Base-by-base conservation (phyloP, 208 protist genomes). In the Naegleria gruberi region DNA sequence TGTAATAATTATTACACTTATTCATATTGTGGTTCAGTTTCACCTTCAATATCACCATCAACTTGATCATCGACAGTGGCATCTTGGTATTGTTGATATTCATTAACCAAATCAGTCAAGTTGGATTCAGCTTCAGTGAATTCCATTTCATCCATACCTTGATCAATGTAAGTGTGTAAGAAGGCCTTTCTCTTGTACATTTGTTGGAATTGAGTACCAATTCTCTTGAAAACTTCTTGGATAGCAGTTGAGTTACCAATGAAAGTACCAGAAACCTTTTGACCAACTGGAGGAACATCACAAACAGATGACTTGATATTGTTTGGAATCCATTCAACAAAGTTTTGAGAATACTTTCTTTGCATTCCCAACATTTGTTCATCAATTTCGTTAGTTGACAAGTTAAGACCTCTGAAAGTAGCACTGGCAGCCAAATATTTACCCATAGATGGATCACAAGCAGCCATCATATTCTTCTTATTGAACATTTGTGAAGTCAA, bases 281-380 rank as follows among this genome's bases (percentile, higher is more conserved):
- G 90, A 44, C 93, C 94, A 51, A 91, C 91, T 42, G 94, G 93
- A 41, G 94, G 90, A 87, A 95, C 94, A 90, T 96, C 93, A 90
- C 92, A 96, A 7, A 94, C 85, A 0, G 91, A 91, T 10, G 92
- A 90, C 89, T 96, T 96, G 91, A 96, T 94, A 91, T 96, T 96
- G 93, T 96, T 96, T 77, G 95, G 95, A 83, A 96, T 96, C 95
- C 95, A 96, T 82, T 96, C 94, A 51, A 96, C 91, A 90, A 96
- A 96, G 44, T 95, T 91, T 82, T 45, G 82, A 82, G 34, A 77
- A 84, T 95, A 94, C 90, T 96, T 96, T 89, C 91, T 90, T 91
- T 95, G 92, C 2, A 96, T 82, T 46, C 95, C 94, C 44, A 94
- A 73, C 89, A 97, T 93, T 81, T 95, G 90, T 82, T 96, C 93